A percentile compares a stretch with the other conserved stretches of the same genome.
Conservation (phyloP, 2,329 filamentous ascomycete species). For the Fonsecaea pedrosoi region DNA sequence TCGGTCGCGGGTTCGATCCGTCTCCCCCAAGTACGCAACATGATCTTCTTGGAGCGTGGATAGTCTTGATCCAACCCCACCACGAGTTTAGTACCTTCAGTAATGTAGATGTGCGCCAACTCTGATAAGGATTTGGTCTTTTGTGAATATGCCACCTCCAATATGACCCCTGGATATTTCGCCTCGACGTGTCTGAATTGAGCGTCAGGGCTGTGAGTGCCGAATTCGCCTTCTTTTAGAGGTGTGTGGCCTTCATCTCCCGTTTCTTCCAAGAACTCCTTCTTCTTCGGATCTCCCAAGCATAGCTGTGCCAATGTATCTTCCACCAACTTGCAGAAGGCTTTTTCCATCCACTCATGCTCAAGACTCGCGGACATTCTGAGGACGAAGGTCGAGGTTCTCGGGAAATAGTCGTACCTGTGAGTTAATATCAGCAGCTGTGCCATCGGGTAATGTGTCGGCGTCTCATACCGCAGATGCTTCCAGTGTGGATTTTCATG, state of each 20-base stretch:
- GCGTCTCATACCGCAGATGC: slow-evolving; percentile 12
- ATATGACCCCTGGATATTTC: slow-evolving; percentile 9
- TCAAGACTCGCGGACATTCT: background rate
- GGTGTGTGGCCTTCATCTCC: background rate
- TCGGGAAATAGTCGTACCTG: slow-evolving; percentile 14
- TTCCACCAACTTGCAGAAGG: slow-evolving; percentile 1
- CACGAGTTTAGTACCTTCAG: slow-evolving; percentile 8
- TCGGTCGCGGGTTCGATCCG: background rate
- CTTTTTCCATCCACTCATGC: background rate
- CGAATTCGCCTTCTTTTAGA: slow-evolving; percentile 1
- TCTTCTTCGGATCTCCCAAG: background rate
- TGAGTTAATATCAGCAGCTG: background rate
- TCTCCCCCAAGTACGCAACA: slow-evolving; percentile 9
- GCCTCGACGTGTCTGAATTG: background rate
- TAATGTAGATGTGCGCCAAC: slow-evolving; percentile 6
- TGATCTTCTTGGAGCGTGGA: slow-evolving; percentile 9
- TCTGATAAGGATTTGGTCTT: slow-evolving; percentile 5
- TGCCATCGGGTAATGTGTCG: background rate
- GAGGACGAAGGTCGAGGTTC: slow-evolving; percentile 11
- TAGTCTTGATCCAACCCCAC: slow-evolving; percentile 10
- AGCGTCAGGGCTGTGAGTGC: slow-evolving; percentile 12
- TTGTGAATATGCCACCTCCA: slow-evolving; percentile 17
- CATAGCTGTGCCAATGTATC: background rate
- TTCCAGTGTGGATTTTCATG: slow-evolving; percentile 8
- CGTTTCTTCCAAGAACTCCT: background rate